Evolutionary conservation across 2,329 filamentous ascomycete species (phyloP).

Genomic region (Neofusicoccum kwambonambiense): DNA sequence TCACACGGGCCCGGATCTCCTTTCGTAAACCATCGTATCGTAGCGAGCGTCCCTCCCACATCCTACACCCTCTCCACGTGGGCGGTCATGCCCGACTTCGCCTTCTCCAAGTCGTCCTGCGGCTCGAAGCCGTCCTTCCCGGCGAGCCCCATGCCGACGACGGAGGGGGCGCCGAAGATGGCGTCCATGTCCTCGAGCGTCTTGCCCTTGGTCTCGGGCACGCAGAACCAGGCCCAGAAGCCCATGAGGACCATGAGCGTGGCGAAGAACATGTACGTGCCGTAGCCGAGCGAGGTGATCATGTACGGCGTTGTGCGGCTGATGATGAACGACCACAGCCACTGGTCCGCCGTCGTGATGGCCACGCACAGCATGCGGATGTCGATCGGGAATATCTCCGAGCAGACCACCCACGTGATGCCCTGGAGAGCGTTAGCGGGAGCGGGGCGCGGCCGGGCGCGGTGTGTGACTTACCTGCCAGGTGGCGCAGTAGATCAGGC

Average conservation of each 20-base stretch:
- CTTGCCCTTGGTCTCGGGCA: slow-evolving; percentile 55
- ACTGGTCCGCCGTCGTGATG: slow-evolving; percentile 51
- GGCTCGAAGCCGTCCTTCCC: neutral
- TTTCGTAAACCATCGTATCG: too few species aligned
- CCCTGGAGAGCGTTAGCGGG: slow-evolving; percentile 11
- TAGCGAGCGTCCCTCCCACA: too few species aligned
- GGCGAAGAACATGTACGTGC: slow-evolving; percentile 54
- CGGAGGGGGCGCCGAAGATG: slow-evolving; percentile 53
- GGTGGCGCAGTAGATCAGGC: slow-evolving; percentile 51
- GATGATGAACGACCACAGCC: slow-evolving; percentile 54
- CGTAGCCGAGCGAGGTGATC: slow-evolving; percentile 48
- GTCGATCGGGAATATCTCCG: slow-evolving; percentile 57
- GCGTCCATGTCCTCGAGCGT: slow-evolving; percentile 61
- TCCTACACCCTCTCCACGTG: neutral
- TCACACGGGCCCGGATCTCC: too few species aligned
- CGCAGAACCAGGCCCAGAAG: slow-evolving; percentile 58
- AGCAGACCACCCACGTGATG: slow-evolving; percentile 64
- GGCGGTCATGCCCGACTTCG: neutral
- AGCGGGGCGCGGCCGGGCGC: slow-evolving; percentile 38
- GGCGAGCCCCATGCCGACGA: neutral
- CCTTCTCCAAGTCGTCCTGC: neutral
- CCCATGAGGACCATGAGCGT: slow-evolving; percentile 50
- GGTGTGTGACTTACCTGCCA: slow-evolving; percentile 38
- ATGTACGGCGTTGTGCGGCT: slow-evolving; percentile 51
- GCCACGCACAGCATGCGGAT: slow-evolving; percentile 52